Percentiles rank a stretch among this genome's conserved stretches.
phyloP scores from a whole-genome alignment of 352 stramenopile genomes.

The Globisporangium solare region DNA sequence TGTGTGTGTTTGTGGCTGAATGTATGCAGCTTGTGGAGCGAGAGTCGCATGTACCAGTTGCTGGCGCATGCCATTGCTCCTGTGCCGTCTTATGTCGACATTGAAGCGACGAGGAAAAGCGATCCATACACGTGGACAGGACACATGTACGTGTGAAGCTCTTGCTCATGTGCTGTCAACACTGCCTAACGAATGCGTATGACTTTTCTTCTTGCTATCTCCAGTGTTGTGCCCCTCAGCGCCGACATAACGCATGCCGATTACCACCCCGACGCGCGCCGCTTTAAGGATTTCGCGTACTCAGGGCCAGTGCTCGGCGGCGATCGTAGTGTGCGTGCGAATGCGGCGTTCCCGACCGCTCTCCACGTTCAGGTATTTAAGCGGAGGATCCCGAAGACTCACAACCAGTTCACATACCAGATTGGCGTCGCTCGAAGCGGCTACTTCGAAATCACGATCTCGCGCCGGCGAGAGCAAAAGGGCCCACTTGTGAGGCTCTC shows the following conservation, averaged over 20 bases:
- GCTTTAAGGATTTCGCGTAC: slow-evolving; percentile 47
- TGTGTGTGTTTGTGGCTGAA: not conserved
- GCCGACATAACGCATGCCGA: slow-evolving; percentile 2
- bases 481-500: slow-evolving; percentile 5
- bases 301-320: slow-evolving; percentile 41
- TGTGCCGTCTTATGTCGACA: slow-evolving; percentile 60
- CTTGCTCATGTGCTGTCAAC: not conserved
- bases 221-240: slow-evolving; percentile 32
- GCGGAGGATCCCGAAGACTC: slow-evolving; percentile 12
- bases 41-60: slow-evolving; percentile 71
- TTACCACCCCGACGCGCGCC: slow-evolving; percentile 14
- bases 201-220: not conserved
- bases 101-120: slow-evolving; percentile 37
- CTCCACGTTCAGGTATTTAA: slow-evolving; percentile 60
- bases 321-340: slow-evolving; percentile 63
- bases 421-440: slow-evolving; percentile 52
- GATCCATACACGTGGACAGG: slow-evolving; percentile 34
- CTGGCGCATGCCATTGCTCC: slow-evolving; percentile 59
- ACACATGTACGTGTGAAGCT: slow-evolving; percentile 32
- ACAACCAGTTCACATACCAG: slow-evolving; percentile 23
- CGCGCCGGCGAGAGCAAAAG: slow-evolving; percentile 14
- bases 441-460: slow-evolving; percentile 77
- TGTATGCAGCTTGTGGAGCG: slow-evolving; percentile 36
- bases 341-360: slow-evolving; percentile 55
- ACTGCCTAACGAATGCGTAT: no score